phyloP scores from a whole-genome alignment of 2,329 filamentous ascomycete genomes.

The Cladosporium sp. region DNA sequence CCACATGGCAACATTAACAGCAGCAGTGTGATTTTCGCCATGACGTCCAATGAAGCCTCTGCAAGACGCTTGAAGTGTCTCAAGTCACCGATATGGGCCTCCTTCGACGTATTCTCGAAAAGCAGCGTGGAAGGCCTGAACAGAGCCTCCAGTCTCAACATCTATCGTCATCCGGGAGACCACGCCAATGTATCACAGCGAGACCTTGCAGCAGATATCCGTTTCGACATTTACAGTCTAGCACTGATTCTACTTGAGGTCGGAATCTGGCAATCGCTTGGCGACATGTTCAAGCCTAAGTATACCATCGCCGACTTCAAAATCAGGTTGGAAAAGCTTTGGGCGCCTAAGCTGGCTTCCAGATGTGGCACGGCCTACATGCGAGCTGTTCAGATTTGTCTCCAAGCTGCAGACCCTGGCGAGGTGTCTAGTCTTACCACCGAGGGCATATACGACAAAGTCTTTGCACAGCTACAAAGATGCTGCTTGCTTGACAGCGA shows the following conservation, averaged over 20 bases:
- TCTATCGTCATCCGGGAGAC: slow-evolving; percentile 64
- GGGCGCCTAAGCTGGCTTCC: slow-evolving; percentile 60
- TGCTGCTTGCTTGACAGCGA: slow-evolving; percentile 34
- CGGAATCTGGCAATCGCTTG: slow-evolving; percentile 68
- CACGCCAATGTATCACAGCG: slow-evolving; percentile 32
- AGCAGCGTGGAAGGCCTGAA: slow-evolving; percentile 43
- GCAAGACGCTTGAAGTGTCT: slow-evolving; percentile 51
- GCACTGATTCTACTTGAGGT: slow-evolving; percentile 70
- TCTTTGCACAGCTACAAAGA: slow-evolving; percentile 30
- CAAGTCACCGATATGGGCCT: slow-evolving; percentile 64
- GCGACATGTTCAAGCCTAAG: slow-evolving; percentile 55
- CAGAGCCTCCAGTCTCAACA: slow-evolving; percentile 46
- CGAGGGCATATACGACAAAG: slow-evolving; percentile 26
- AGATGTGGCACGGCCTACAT: slow-evolving; percentile 71
- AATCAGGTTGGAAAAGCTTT: slow-evolving; percentile 59
- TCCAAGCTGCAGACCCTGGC: slow-evolving; percentile 59
- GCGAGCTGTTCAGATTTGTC: slow-evolving; percentile 69
- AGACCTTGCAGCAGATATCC: slow-evolving; percentile 46
- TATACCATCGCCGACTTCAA: slow-evolving; percentile 60
- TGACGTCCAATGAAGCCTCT: slow-evolving; percentile 41
- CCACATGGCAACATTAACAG: slow-evolving; percentile 67
- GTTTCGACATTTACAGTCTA: slow-evolving; percentile 66
- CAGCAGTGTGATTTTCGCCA: slow-evolving; percentile 64
- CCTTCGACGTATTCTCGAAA: slow-evolving; percentile 69
- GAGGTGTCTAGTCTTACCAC: slow-evolving; percentile 19